These are phyloP conservation scores for Xylariomycetidae sp. DNA, from an alignment of 2,329 filamentous ascomycete species.

Conservation along the genomic window DNA sequence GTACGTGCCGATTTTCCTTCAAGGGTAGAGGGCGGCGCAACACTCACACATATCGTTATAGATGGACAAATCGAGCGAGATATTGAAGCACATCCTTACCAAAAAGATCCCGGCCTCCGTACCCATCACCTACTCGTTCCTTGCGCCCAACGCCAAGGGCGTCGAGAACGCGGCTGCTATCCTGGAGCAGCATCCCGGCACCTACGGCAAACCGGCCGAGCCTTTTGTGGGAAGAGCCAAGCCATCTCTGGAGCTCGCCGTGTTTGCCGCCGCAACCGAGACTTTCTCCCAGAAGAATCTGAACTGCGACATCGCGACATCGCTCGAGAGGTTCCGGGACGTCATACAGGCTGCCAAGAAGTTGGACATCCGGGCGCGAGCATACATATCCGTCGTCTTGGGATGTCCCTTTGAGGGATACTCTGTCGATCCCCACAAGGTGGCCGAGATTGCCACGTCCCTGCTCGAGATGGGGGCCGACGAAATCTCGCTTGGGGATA, in stretches of 20 bases:
- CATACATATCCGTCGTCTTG: conserved; percentile 76
- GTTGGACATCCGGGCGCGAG: conserved; percentile 63
- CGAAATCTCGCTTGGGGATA: conserved; percentile 86
- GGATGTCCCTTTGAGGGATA: conserved; percentile 73
- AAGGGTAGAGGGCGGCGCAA: no score
- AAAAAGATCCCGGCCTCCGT: conserved; percentile 47
- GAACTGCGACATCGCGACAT: conserved; percentile 73
- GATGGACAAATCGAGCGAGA: conserved; percentile 76
- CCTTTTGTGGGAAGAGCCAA: conserved; percentile 33
- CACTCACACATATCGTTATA: conserved; percentile 31
- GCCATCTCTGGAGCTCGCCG: conserved; percentile 64
- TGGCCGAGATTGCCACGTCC: conserved; percentile 62
- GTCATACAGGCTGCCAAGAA: conserved; percentile 67
- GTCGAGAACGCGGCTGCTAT: conserved; percentile 57
- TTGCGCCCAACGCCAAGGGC: conserved; percentile 73
- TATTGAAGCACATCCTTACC: conserved; percentile 64
- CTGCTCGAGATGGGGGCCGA: conserved; percentile 84
- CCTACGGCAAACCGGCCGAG: conserved; percentile 48
- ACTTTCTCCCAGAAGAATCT: conserved; percentile 76
- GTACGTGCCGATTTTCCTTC: no score
- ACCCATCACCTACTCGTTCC: conserved; percentile 71
- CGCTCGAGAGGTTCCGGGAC: conserved; percentile 63
- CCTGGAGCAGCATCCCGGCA: conserved; percentile 45
- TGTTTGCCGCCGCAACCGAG: conserved; percentile 80
- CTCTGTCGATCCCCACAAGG: conserved; percentile 58